Percentiles rank a stretch among this genome's conserved stretches.
These are phyloP conservation scores for Peronospora farinosa DNA, from an alignment of 352 stramenopile genomes.

Conservation along the genomic window DNA sequence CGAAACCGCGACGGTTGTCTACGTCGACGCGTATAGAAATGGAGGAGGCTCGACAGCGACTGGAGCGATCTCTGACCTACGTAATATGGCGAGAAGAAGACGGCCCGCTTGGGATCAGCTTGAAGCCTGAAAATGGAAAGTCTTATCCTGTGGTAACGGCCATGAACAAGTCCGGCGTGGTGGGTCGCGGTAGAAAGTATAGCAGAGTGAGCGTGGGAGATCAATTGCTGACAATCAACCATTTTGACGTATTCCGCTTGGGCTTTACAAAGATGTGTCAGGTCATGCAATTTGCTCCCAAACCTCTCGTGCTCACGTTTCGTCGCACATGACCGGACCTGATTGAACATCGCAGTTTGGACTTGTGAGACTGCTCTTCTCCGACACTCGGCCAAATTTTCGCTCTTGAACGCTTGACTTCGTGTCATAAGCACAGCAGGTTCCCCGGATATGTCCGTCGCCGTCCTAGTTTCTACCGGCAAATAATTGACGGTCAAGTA, in stretches of 20 bases:
- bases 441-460: conserved; percentile 1
- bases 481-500: conserved; percentile 24
- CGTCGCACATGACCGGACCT: conserved; percentile 30
- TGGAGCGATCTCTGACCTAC: conserved; percentile 56
- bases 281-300: conserved; percentile 57
- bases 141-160: conserved; percentile 51
- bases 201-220: conserved; percentile 40
- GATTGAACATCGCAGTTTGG: conserved; percentile 30
- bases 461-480: conserved; percentile 18
- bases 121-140: conserved; percentile 45
- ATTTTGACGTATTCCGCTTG: conserved; percentile 53
- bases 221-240: conserved; percentile 64
- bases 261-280: conserved; percentile 50
- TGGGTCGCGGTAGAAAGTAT: conserved; percentile 25
- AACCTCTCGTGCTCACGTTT: conserved; percentile 68
- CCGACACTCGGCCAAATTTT: not conserved
- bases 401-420: not conserved
- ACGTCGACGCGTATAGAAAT: conserved; percentile 15
- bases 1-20: conserved; percentile 10
- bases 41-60: conserved; percentile 40
- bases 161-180: conserved; percentile 32
- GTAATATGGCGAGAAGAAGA: conserved; percentile 67
- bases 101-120: conserved; percentile 43
- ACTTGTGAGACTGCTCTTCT: conserved; percentile 33
- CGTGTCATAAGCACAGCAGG: not conserved